A percentile compares a stretch with the other conserved stretches of the same genome.
Evolutionary conservation across 192 early-diverging fungal genomes (phyloP).

Genomic region (Phlyctochytrium planicorne): DNA sequence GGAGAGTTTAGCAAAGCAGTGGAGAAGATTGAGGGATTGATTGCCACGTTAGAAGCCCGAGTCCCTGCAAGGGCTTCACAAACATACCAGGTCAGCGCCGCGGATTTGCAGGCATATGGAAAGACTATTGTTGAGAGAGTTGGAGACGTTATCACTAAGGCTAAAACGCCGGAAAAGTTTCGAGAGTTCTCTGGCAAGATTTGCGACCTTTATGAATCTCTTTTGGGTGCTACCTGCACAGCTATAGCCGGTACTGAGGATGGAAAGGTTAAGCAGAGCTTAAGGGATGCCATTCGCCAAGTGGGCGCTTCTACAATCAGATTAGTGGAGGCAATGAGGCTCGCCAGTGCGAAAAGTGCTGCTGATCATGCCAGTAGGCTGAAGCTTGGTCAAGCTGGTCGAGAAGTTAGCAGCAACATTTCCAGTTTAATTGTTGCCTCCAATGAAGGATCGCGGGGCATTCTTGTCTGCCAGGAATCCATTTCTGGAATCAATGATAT

Average conservation of each 20-base stretch:
- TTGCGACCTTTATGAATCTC: constrained; percentile 30
- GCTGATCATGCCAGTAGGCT: constrained; percentile 29
- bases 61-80: constrained; percentile 25
- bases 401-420: constrained; percentile 43
- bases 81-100: constrained; percentile 32
- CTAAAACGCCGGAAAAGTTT: constrained; percentile 43
- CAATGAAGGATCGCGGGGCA: constrained; percentile 44
- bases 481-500: constrained; percentile 35
- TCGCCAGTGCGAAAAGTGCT: constrained; percentile 44
- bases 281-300: constrained; percentile 32
- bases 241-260: constrained; percentile 38
- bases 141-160: constrained; percentile 45
- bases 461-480: constrained; percentile 38
- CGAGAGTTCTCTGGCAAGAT: constrained; percentile 20
- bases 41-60: constrained; percentile 21
- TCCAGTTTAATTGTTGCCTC: constrained; percentile 33
- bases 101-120: constrained; percentile 34
- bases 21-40: constrained; percentile 34
- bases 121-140: constrained; percentile 45
- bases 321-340: constrained; percentile 45
- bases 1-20: constrained; percentile 48
- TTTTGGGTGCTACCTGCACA: constrained; percentile 11
- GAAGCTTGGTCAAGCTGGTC: constrained; percentile 40
- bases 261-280: constrained; percentile 22
- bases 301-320: constrained; percentile 21